These are phyloP conservation scores for Solanum hybrid DNA, from an alignment of 305 asterid species.

Conservation along the genomic window DNA sequence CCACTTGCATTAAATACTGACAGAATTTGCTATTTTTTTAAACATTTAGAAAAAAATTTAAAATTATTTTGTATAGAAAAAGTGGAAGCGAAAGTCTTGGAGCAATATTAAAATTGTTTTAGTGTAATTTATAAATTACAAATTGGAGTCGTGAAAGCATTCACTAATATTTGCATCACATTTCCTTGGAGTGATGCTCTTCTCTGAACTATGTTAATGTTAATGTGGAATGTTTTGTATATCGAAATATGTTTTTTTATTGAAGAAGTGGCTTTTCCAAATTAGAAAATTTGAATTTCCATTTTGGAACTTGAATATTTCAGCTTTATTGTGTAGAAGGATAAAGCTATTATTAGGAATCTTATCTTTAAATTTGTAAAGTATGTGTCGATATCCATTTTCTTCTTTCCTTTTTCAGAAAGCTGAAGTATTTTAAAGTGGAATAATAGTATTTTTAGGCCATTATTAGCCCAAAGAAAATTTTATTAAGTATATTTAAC, in stretches of 20 bases:
- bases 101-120: background rate
- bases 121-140: background rate
- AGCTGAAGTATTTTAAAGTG: background rate
- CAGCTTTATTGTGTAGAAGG: background rate
- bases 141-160: accelerated
- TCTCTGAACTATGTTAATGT: accelerated
- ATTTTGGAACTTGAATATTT: background rate
- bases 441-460: background rate
- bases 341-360: background rate
- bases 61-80: background rate
- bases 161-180: background rate
- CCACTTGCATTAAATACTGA: background rate
- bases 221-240: accelerated
- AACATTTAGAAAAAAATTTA: too few relatives aligned
- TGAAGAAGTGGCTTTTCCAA: background rate
- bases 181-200: background rate
- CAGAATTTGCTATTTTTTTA: background rate
- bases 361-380: background rate
- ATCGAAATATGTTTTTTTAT: background rate
- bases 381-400: background rate
- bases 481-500: background rate
- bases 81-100: background rate
- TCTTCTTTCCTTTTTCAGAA: background rate
- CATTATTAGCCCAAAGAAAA: background rate
- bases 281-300: background rate